These are phyloP conservation scores for Podaxis carcinomalis DNA, from an alignment of 768 basidiomycete species.

Conservation along the genomic window DNA sequence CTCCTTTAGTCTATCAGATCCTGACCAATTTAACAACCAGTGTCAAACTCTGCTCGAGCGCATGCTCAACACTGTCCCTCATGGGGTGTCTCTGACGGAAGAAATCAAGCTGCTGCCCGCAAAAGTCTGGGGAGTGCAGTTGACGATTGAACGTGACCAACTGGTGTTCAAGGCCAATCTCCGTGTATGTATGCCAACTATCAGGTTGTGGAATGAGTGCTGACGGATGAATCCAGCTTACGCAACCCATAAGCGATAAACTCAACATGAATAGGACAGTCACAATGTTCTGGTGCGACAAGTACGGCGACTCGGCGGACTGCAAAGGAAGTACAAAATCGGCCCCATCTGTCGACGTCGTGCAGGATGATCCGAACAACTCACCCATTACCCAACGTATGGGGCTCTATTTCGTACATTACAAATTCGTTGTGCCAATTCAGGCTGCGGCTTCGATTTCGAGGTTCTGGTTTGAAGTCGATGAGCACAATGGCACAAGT, in stretches of 20 bases:
- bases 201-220: not conserved
- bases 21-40: constrained; percentile 29
- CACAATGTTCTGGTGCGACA: constrained; percentile 40
- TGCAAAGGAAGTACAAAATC: constrained; percentile 30
- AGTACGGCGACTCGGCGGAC: constrained; percentile 28
- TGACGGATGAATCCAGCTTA: constrained; percentile 21
- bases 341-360: constrained; percentile 24
- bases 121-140: constrained; percentile 34
- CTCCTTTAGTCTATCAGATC: constrained; percentile 24
- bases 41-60: constrained; percentile 37
- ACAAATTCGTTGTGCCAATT: constrained; percentile 40
- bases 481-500: constrained; percentile 38
- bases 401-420: constrained; percentile 34
- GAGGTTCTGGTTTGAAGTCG: constrained; percentile 46
- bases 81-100: constrained; percentile 38
- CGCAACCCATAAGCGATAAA: constrained; percentile 28
- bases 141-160: constrained; percentile 31
- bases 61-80: constrained; percentile 48
- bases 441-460: constrained; percentile 36
- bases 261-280: constrained; percentile 35
- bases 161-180: constrained; percentile 37
- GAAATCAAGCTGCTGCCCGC: constrained; percentile 37
- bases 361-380: constrained; percentile 28
- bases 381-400: constrained; percentile 32
- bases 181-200: constrained; percentile 25